A percentile compares a stretch with the other conserved stretches of the same genome.
Conservation (phyloP, 1,139 yeast species). For the Pneumocystis jirovecii region DNA sequence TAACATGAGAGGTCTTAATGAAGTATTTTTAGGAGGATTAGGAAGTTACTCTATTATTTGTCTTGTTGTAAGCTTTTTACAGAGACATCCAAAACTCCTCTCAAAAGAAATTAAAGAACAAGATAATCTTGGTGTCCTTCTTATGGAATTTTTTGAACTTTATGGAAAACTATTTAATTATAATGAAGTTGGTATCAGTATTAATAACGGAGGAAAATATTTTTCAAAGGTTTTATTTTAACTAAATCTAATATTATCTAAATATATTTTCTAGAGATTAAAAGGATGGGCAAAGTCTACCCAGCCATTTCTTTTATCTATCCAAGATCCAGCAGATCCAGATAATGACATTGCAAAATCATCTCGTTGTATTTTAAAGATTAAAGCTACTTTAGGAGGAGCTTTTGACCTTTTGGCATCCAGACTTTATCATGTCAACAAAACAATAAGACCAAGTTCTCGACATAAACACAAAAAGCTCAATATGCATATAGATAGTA, state of each 20-base stretch:
- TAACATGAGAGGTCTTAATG: constrained; percentile 62
- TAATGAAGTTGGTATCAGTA: constrained; percentile 56
- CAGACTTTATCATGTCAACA: not conserved
- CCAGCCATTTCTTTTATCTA: constrained; percentile 52
- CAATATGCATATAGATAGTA: constrained; percentile 4
- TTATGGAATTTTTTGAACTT: constrained; percentile 88
- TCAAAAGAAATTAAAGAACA: constrained; percentile 51
- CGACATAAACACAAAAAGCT: not conserved
- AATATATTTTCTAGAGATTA: constrained; percentile 16
- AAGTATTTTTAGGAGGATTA: constrained; percentile 90
- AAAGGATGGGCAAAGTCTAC: constrained; percentile 33
- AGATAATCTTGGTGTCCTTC: constrained; percentile 70
- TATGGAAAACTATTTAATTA: constrained; percentile 87
- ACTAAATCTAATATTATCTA: constrained; percentile 29
- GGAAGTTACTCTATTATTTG: constrained; percentile 93
- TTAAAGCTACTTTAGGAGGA: constrained; percentile 79
- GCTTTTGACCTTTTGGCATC: constrained; percentile 56
- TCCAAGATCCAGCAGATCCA: constrained; percentile 82
- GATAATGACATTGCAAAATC: constrained; percentile 53
- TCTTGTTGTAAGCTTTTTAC: constrained; percentile 66
- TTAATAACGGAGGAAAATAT: constrained; percentile 29
- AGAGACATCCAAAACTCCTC: constrained; percentile 61
- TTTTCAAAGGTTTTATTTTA: constrained; percentile 38
- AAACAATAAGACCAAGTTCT: not conserved
- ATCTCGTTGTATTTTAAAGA: constrained; percentile 58